Base-by-base conservation (phyloP, 129 eudicot species). In the carrot (Daucus carota) region DNA sequence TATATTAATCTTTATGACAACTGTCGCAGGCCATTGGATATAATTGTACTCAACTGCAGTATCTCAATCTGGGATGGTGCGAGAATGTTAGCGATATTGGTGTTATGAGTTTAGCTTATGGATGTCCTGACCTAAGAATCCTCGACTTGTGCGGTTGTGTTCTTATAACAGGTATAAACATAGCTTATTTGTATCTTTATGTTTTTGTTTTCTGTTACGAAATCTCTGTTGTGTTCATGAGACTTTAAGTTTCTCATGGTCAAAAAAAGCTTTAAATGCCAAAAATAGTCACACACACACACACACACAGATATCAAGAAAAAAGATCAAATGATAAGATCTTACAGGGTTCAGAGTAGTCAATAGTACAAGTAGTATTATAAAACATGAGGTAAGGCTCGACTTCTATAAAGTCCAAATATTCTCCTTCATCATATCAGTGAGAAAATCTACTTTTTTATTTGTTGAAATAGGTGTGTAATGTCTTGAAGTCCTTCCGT, bases 121-220 rank as follows among this genome's bases (percentile, higher is more conserved):
- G 98, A 14, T 93, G 98, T 76, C 97, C 86, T 24, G 86, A 90
- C 83, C 84, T 93, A 28, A 84, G 91, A 74, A 90, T 88, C 60
- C 89, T 93, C 6, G 98, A 93, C 80, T 80, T 93, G 78, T 93
- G 98, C 28, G 97, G 97, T n/a, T 90, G 97, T 83, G 84, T 87
- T 81, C 98, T 90, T 62, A 90, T 93, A 77, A 93, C 98, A 83
- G 98, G 98, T 93, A 83, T 57, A n/a, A 31, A 7, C 3, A 24
- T 31, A 57, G 65, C 65, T 57, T n/a, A 8, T 57, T n/a, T 7
- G 8, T 22, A 22, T 54, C 0, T 22, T 22, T 50, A 6, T 11
- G 28, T 50, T 50, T 20, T 22, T 0, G 8, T 50, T 54, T 54
- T 54, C 8, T 17, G 1, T 6, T 54, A 54, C 14, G 14, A 54